phyloP scores from a whole-genome alignment of 768 basidiomycete genomes.

The Leccinellum luteum region DNA sequence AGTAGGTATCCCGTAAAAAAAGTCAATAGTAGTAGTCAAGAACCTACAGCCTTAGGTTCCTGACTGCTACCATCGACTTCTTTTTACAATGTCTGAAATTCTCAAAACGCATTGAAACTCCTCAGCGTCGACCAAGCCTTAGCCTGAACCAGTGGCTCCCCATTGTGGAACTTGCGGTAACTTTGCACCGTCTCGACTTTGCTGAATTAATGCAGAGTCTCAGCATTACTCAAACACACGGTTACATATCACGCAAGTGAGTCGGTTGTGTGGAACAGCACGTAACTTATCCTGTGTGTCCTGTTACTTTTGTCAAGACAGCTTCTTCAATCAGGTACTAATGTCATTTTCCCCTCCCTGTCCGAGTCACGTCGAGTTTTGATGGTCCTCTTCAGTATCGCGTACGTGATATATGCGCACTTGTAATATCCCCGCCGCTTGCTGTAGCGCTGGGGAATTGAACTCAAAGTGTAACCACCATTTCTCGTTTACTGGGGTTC shows the following conservation, averaged over 20 bases:
- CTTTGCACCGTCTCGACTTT: not conserved
- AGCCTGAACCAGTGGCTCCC: not conserved
- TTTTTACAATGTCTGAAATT: not conserved
- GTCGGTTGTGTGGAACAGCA: not conserved
- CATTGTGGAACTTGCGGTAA: not conserved
- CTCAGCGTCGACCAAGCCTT: too few relatives aligned
- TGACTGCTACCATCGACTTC: not conserved
- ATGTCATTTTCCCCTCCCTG: not conserved
- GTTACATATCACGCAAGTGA: not conserved
- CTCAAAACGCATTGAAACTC: not conserved
- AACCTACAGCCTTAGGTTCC: not conserved
- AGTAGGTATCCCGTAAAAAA: not conserved
- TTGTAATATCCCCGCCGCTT: not conserved
- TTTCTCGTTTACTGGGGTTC: not conserved
- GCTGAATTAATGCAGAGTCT: not conserved
- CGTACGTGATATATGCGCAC: not conserved
- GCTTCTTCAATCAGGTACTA: not conserved
- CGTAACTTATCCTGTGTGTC: not conserved
- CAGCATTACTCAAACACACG: not conserved
- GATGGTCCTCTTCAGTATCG: not conserved
- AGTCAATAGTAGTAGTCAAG: not conserved
- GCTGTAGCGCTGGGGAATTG: constrained; percentile 4
- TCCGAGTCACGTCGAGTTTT: not conserved
- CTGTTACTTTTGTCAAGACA: not conserved
- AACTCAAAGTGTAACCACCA: not conserved